Percentiles rank a stretch among this genome's conserved stretches.
phyloP scores from a whole-genome alignment of 2,329 filamentous ascomycete genomes.

The Graphiopsis chlorocephala region DNA sequence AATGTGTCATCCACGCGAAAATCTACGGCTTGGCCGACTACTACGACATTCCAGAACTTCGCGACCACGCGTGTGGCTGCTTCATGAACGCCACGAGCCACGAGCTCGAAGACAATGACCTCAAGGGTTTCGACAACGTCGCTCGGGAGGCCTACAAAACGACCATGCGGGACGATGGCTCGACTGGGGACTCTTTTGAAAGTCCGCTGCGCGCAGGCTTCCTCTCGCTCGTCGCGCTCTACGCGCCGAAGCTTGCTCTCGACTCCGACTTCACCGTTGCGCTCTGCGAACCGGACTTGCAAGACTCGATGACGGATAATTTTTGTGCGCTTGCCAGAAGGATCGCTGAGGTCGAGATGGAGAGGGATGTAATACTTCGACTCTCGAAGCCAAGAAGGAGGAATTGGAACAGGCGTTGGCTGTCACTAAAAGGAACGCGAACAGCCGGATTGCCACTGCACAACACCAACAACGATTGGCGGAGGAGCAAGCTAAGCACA shows the following conservation, averaged over 20 bases:
- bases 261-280: conserved; percentile 7
- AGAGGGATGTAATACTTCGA: background rate
- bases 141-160: conserved; percentile 15
- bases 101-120: background rate
- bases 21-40: conserved; percentile 22
- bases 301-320: conserved; percentile 2
- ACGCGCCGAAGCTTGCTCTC: conserved; percentile 2
- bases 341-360: background rate
- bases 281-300: background rate
- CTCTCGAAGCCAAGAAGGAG: background rate
- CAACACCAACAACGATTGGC: background rate
- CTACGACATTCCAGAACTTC: conserved; percentile 19
- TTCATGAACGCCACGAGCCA: conserved; percentile 9
- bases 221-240: conserved; percentile 30
- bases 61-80: conserved; percentile 5
- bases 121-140: conserved; percentile 18
- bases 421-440: no score
- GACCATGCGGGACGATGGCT: background rate
- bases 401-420: background rate
- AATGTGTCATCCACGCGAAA: conserved; percentile 17
- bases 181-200: background rate
- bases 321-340: background rate
- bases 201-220: background rate
- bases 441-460: background rate
- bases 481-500: background rate